phyloP scores from a whole-genome alignment of 176 grass and related monocot species.

The Pharus latifolius region DNA sequence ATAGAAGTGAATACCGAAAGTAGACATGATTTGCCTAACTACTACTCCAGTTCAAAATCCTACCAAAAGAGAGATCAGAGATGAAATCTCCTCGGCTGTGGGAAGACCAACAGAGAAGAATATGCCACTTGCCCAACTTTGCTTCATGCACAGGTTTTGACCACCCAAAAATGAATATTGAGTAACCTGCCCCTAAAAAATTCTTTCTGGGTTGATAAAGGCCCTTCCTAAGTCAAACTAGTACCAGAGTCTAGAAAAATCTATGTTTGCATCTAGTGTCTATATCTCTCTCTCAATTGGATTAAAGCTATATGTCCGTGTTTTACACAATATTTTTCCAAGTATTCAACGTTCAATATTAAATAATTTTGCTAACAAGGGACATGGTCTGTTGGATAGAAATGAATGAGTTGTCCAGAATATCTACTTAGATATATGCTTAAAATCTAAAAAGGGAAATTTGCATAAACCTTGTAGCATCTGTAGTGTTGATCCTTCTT shows the following conservation, averaged over 20 bases:
- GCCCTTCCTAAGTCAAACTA: too few species aligned
- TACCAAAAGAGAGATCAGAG: too few species aligned
- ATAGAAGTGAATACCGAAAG: not conserved
- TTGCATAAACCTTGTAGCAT: not conserved
- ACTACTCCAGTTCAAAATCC: not conserved
- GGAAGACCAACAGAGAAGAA: not conserved
- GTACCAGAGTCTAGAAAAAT: too few species aligned
- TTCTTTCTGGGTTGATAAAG: too few species aligned
- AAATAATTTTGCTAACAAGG: not conserved
- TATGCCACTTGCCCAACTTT: not conserved
- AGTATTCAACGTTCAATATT: not conserved
- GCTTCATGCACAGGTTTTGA: not conserved
- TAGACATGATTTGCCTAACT: not conserved
- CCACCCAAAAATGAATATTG: not conserved
- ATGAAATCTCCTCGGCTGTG: too few species aligned
- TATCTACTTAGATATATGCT: not conserved
- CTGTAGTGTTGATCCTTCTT: not conserved
- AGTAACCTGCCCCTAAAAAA: too few species aligned
- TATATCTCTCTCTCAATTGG: too few species aligned
- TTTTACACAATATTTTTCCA: not conserved
- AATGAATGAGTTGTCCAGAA: not conserved
- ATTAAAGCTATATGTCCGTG: not conserved
- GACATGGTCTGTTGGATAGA: not conserved
- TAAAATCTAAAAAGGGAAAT: not conserved
- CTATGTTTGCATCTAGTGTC: too few species aligned